phyloP scores from a whole-genome alignment of 2,329 filamentous ascomycete species.

The Sclerotinia minor region DNA sequence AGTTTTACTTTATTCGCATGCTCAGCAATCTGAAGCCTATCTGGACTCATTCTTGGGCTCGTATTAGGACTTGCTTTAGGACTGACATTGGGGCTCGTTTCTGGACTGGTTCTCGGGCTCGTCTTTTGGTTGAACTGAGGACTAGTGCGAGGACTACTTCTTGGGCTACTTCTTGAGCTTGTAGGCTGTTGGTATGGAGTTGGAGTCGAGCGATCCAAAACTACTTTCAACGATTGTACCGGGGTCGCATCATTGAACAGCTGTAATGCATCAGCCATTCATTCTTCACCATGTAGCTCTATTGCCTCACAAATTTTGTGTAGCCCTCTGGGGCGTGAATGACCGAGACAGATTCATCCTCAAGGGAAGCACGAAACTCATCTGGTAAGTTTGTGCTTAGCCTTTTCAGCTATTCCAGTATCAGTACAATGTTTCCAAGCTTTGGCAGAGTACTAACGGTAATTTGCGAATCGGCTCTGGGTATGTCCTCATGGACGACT shows the following conservation, averaged over 20 bases:
- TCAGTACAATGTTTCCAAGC: slow-evolving; percentile 28
- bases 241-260: slow-evolving; percentile 12
- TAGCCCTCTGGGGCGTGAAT: slow-evolving; percentile 89
- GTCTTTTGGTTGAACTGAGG: slow-evolving; percentile 8
- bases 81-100: slow-evolving; percentile 5
- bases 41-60: slow-evolving; percentile 16
- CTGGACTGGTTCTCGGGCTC: slow-evolving; percentile 8
- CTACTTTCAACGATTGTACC: slow-evolving; percentile 18
- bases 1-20: slow-evolving; percentile 35
- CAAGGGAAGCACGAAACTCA: slow-evolving; percentile 57
- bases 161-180: slow-evolving; percentile 26
- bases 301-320: slow-evolving; percentile 66
- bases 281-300: not conserved
- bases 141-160: slow-evolving; percentile 18
- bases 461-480: slow-evolving; percentile 31
- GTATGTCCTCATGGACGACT: slow-evolving; percentile 40
- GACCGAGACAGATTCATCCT: slow-evolving; percentile 82
- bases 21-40: slow-evolving; percentile 1
- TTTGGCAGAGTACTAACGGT: slow-evolving; percentile 32
- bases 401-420: slow-evolving; percentile 37
- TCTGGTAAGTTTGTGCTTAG: slow-evolving; percentile 56
- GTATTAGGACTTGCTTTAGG: slow-evolving; percentile 8
- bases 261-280: slow-evolving; percentile 14
- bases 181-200: slow-evolving; percentile 38
- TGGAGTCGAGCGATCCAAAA: slow-evolving; percentile 39